Evolutionary conservation across 495 filamentous ascomycete species (phyloP), one percentile per base, ranked within the genome.

Genomic region (Neurospora pannonica): DNA sequence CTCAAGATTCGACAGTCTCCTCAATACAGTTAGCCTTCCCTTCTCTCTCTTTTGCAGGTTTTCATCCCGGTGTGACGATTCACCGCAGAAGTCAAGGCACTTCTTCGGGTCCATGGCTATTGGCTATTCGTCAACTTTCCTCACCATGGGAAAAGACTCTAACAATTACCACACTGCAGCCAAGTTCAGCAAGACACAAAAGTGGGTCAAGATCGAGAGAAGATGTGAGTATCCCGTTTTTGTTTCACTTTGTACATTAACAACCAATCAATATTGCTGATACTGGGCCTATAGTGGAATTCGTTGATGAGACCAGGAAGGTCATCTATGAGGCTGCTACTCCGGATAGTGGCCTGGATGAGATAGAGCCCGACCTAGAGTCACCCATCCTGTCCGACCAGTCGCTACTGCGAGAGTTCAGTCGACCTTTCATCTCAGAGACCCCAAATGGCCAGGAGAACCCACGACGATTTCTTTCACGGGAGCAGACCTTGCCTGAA

Each of bases 151-250:
- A 8, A 36, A 19, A 4, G 1, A 19, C 15, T 62, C 54, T 67
- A 36, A 67, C 54, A 34, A 67, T 34, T 34, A 67, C 28, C 54
- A 67, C 21, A 1, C 19, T 62, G 28, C 54, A 80, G 78, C 74
- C 17, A 78, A 73, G 70, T 81, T 78, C 48, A 38, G 60, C 4
- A 75, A 75, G 34, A 77, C 75, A 21, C 81, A 82, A 74, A 78
- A 76, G 72, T 82, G 81, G 81, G 75, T 81, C 75, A 81, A 76
- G 70, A 76, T 74, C 6, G 78, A 79, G 31, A 78, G 73, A 72
- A 43, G 75, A 76, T 70, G 81, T 80, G 54, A 75, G 75, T 76
- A n/a, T 37, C 71, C 71, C 71, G 8, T 69, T 37, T 73, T 70
- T 70, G 21, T 24, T 46, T 28, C 3, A n/a, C 9, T 0, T 17